These are phyloP conservation scores for Trichophyton schoenleinii DNA, from an alignment of 2,329 filamentous ascomycete species.

Conservation along the genomic window DNA sequence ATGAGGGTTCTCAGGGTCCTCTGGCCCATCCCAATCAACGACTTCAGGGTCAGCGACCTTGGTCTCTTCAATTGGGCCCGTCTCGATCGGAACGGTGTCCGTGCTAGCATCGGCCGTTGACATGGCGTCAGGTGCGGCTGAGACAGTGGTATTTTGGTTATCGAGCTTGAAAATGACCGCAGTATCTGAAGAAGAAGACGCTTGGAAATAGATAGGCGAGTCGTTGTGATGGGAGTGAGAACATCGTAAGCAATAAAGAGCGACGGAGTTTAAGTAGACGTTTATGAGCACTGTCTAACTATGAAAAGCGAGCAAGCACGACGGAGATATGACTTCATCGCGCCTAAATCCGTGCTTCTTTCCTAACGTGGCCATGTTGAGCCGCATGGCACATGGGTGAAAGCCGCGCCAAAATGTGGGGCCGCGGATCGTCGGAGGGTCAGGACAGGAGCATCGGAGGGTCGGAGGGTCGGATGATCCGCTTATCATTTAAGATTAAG, in stretches of 20 bases:
- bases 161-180: not conserved
- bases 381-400: not conserved
- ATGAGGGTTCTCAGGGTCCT: slow-evolving; percentile 52
- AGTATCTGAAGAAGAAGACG: not conserved
- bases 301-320: slow-evolving; percentile 15
- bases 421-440: not conserved
- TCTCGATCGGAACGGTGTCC: not conserved
- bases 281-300: slow-evolving; percentile 12
- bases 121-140: not conserved
- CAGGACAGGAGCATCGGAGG: slow-evolving; percentile 21
- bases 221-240: slow-evolving; percentile 12
- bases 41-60: not conserved
- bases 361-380: not conserved
- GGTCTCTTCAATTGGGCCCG: not conserved
- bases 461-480: slow-evolving; percentile 19
- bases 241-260: not conserved
- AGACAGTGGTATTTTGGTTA: not conserved
- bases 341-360: not conserved
- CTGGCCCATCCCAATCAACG: slow-evolving; percentile 52
- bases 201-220: slow-evolving; percentile 5
- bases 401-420: not conserved
- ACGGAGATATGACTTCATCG: not conserved
- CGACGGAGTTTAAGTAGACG: not conserved
- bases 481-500: not conserved
- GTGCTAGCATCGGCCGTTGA: not conserved